Percentiles rank a stretch among this genome's conserved stretches.
These are phyloP conservation scores for Paraurostyla sp. DNA, from an alignment of 73 alveolate species.

Conservation along the genomic window DNA sequence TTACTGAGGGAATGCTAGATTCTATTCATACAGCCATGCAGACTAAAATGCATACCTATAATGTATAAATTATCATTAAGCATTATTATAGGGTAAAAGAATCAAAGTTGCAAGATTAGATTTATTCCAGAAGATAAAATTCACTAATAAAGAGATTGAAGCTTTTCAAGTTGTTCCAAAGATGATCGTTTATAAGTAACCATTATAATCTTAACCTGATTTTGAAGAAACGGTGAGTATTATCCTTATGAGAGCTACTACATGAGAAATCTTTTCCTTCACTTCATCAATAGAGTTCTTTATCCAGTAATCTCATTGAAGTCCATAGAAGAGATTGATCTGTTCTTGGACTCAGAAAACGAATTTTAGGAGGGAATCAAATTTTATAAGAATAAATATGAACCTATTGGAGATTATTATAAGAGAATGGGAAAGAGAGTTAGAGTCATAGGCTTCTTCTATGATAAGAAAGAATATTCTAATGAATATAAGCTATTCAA, in stretches of 20 bases:
- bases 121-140: not conserved
- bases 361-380: conserved; percentile 59
- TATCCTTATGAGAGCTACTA: conserved; percentile 62
- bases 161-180: conserved; percentile 44
- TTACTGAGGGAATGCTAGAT: conserved; percentile 63
- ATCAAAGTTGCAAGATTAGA: conserved; percentile 64
- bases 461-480: conserved; percentile 61
- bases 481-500: conserved; percentile 48
- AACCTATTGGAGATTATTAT: conserved; percentile 63
- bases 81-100: conserved; percentile 45
- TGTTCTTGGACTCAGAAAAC: conserved; percentile 27
- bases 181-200: conserved; percentile 63
- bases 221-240: conserved; percentile 66
- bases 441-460: conserved; percentile 65
- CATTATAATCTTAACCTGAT: not conserved
- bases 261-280: conserved; percentile 57
- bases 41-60: conserved; percentile 37
- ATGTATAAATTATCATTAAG: not conserved
- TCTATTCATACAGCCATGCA: not conserved
- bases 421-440: conserved; percentile 36
- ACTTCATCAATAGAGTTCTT: conserved; percentile 62
- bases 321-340: conserved; percentile 14
- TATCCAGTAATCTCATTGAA: conserved; percentile 49
- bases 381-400: conserved; percentile 50
- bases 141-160: conserved; percentile 45